Base-by-base conservation (phyloP, 1,284 basidiomycete species). In the Phellopilus nigrolimitatus region DNA sequence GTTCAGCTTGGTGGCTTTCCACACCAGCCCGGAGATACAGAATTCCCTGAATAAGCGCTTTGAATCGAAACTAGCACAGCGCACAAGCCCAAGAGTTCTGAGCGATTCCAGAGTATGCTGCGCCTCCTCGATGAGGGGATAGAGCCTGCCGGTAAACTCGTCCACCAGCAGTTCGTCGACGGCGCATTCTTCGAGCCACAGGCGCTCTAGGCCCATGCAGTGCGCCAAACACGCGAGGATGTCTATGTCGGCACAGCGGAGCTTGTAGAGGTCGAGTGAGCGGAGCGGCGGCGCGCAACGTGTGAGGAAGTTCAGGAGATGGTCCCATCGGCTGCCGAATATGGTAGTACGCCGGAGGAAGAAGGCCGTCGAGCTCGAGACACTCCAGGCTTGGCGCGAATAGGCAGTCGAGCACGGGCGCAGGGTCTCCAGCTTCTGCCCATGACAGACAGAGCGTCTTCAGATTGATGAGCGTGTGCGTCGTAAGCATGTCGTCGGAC, bases 171-270 rank as follows among this genome's bases (percentile, higher is more conserved):
- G 3, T 21, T 54, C 47, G 12, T 36, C 30, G 12, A 54, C 17
- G 24, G 37, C 15, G 24, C 52, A 49, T 17, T 48, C 47, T 27
- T 54, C 52, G 2, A 54, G 15, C 47, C 47, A 48, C 9, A 54
- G 33, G 25, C 47, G 37, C 13, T 54, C 52, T 8, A 54, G 44
- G n/a, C 3, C 9, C 12, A 1, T 19, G 27, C 37, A 41, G 5
- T 22, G 21, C 21, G 22, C 34, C n/a, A 49, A 28, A 27, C 38
- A 49, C 9, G 31, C 30, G 7, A 54, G 24, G 4, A 54, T 30
- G 24, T 54, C 52, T 1, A 54, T 37, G 15, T 46, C 34, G 19
- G 17, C 22, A 10, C 47, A 48, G 5, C 39, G 34, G 15, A 43
- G 10, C 31, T 49, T 49, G 52, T 49, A 46, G 2, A 54, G 15